These are phyloP conservation scores for Pseudozyma tsukubaensis DNA, from an alignment of 1,284 basidiomycete species.

Conservation along the genomic window DNA sequence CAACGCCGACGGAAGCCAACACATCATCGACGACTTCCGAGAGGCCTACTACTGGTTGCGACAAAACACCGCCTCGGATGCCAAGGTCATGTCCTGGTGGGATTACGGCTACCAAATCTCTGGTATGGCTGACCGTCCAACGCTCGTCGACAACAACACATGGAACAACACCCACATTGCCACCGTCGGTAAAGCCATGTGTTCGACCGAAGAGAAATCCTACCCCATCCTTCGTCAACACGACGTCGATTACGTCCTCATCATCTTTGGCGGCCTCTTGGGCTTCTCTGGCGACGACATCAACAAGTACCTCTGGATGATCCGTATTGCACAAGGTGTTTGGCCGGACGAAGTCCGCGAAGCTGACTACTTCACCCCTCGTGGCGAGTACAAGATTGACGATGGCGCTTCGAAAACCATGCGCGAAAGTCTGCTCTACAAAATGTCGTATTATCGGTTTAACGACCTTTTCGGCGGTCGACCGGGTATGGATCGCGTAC, in stretches of 20 bases:
- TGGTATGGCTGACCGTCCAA: conserved; percentile 97
- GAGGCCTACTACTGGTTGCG: conserved; percentile 99
- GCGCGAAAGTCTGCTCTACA: conserved; percentile 89
- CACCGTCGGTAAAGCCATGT: conserved; percentile 78
- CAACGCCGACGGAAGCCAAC: conserved; percentile 84
- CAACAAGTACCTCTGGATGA: conserved; percentile 92
- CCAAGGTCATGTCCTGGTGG: conserved; percentile 99
- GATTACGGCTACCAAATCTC: conserved; percentile 99
- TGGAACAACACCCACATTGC: conserved; percentile 89
- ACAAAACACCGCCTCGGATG: conserved; percentile 90
- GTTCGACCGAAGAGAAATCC: conserved; percentile 89
- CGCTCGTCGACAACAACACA: conserved; percentile 98
- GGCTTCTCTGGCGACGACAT: conserved; percentile 99
- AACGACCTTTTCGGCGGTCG: conserved; percentile 70
- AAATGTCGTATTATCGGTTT: conserved; percentile 68
- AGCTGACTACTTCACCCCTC: conserved; percentile 89
- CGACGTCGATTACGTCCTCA: conserved; percentile 96
- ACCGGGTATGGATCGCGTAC: conserved; percentile 61
- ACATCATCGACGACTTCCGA: conserved; percentile 99
- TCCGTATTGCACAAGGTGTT: conserved; percentile 95
- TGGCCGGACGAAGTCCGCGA: conserved; percentile 99
- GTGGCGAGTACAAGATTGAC: conserved; percentile 94
- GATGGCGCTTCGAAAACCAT: conserved; percentile 87
- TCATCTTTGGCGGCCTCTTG: conserved; percentile 96
- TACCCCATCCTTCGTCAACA: conserved; percentile 97